phyloP scores from a whole-genome alignment of 179 eudicot genomes.

The Camellia oleifera region DNA sequence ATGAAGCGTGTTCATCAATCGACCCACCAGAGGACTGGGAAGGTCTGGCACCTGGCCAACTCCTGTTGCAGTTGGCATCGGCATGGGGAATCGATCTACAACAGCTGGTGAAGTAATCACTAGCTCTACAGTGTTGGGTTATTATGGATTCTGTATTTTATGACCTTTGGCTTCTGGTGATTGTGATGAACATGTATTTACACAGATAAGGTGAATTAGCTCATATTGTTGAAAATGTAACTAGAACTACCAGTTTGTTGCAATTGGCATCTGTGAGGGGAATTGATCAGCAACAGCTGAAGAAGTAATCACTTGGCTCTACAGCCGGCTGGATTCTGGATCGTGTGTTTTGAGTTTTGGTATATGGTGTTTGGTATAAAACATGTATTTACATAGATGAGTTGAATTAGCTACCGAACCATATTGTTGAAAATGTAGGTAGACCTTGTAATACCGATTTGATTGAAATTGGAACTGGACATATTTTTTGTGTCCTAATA shows the following conservation, averaged over 20 bases:
- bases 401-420: background rate
- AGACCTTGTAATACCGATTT: background rate
- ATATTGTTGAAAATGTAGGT: too few species aligned
- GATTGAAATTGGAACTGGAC: background rate
- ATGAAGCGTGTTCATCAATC: slow-evolving; percentile 58
- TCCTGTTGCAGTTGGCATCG: slow-evolving; percentile 82
- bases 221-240: background rate
- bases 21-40: slow-evolving; percentile 95
- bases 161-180: background rate
- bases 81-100: slow-evolving; percentile 85
- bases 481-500: too few species aligned
- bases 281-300: slow-evolving; percentile 61
- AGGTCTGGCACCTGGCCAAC: slow-evolving; percentile 83
- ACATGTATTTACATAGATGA: slow-evolving; percentile 5
- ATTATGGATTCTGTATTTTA: slow-evolving; percentile 5
- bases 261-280: slow-evolving; percentile 91
- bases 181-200: slow-evolving; percentile 5
- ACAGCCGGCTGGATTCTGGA: background rate
- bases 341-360: background rate
- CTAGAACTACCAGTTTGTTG: slow-evolving; percentile 25
- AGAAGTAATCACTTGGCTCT: slow-evolving; percentile 20
- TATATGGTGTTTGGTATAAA: background rate
- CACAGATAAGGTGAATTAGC: background rate
- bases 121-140: background rate
- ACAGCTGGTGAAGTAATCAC: slow-evolving; percentile 37